A percentile compares a stretch with the other conserved stretches of the same genome.
These are phyloP conservation scores for Avena atlantica DNA, from an alignment of 176 grass and related monocot genomes.

Conservation along the genomic window DNA sequence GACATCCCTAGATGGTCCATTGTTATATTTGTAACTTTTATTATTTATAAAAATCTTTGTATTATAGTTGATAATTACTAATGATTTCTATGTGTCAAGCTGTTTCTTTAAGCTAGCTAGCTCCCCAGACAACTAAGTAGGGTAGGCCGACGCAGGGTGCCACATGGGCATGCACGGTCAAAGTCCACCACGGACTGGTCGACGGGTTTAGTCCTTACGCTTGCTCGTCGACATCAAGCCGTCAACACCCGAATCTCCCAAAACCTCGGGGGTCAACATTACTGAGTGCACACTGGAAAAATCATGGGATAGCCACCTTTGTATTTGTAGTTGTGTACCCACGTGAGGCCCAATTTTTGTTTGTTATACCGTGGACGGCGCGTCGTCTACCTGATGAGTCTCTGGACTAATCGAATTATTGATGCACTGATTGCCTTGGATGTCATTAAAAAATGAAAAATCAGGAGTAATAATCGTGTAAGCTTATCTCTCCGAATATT, in stretches of 20 bases:
- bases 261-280: not conserved
- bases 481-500: not conserved
- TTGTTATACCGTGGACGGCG: not conserved
- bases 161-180: not conserved
- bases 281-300: not conserved
- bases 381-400: not conserved
- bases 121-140: not conserved
- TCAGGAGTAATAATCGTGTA: not conserved
- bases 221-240: not conserved
- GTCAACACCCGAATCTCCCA: not conserved
- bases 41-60: too few species aligned
- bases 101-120: not conserved
- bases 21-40: too few species aligned
- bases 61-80: too few species aligned
- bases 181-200: not conserved
- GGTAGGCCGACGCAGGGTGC: not conserved
- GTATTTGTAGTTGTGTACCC: not conserved
- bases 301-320: not conserved
- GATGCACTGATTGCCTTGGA: not conserved
- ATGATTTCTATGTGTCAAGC: too few species aligned
- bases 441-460: not conserved
- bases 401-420: not conserved
- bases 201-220: not conserved
- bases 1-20: too few species aligned
- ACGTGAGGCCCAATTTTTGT: not conserved